Conservation (phyloP, 805 yeast genomes). For the Wickerhamomyces queroliae region DNA sequence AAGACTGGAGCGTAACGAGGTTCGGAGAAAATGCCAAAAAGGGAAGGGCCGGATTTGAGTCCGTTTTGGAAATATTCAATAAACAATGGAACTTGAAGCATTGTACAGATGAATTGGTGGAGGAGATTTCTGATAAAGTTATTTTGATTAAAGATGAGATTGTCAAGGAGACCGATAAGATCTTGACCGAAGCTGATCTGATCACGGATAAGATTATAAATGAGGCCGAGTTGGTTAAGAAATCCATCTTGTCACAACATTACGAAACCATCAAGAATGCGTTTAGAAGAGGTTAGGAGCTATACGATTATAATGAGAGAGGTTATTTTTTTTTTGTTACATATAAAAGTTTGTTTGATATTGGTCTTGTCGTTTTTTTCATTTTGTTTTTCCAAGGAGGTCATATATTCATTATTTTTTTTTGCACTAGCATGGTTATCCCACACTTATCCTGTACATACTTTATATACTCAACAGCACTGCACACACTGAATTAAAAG, state of each 20-base stretch:
- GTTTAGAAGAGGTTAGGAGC: slow-evolving; percentile 12
- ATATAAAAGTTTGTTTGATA: no score
- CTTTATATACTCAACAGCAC: no score
- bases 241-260: slow-evolving; percentile 14
- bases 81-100: slow-evolving; percentile 32
- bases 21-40: slow-evolving; percentile 81
- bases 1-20: slow-evolving; percentile 87
- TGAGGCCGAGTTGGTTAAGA: slow-evolving; percentile 23
- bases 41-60: slow-evolving; percentile 83
- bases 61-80: slow-evolving; percentile 53
- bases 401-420: neutral
- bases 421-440: no score
- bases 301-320: slow-evolving; percentile 1
- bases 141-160: slow-evolving; percentile 35
- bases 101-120: slow-evolving; percentile 22
- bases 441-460: no score
- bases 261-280: slow-evolving; percentile 20
- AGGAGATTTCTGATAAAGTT: slow-evolving; percentile 21
- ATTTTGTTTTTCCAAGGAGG: neutral
- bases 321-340: no score
- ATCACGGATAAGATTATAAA: slow-evolving; percentile 10
- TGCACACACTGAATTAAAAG: no score
- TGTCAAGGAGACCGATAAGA: slow-evolving; percentile 32
- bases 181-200: slow-evolving; percentile 11
- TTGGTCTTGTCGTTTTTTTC: neutral